phyloP scores from a whole-genome alignment of 805 yeast genomes.

The Candida xiaguanensis region DNA sequence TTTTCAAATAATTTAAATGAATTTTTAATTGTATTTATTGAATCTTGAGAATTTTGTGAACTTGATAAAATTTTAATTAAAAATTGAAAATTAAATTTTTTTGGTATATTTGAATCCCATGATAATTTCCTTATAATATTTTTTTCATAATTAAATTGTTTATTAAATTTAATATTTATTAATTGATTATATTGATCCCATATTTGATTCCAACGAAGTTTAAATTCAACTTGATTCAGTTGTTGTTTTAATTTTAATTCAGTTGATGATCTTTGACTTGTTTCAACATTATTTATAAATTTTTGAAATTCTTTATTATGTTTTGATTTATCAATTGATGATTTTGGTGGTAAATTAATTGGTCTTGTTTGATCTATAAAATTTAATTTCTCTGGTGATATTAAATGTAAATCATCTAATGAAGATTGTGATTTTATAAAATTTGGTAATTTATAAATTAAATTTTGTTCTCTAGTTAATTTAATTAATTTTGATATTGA shows the following conservation, averaged over 20 bases:
- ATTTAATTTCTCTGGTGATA: slow-evolving; percentile 58
- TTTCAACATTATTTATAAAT: slow-evolving; percentile 38
- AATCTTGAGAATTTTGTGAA: slow-evolving; percentile 11
- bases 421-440: slow-evolving; percentile 38
- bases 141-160: slow-evolving; percentile 25
- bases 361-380: slow-evolving; percentile 62
- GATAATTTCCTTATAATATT: slow-evolving; percentile 26
- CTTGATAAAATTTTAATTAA: slow-evolving; percentile 21
- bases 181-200: slow-evolving; percentile 14
- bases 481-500: slow-evolving; percentile 33
- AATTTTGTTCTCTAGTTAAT: slow-evolving; percentile 26
- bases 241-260: slow-evolving; percentile 19
- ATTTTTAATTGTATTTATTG: slow-evolving; percentile 15
- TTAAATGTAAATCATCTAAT: slow-evolving; percentile 56
- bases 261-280: slow-evolving; percentile 20
- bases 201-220: slow-evolving; percentile 21
- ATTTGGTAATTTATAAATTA: slow-evolving; percentile 35
- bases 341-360: slow-evolving; percentile 68
- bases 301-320: slow-evolving; percentile 56
- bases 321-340: slow-evolving; percentile 43
- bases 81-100: slow-evolving; percentile 16
- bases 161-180: slow-evolving; percentile 13
- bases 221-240: slow-evolving; percentile 14
- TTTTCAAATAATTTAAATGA: slow-evolving; percentile 17
- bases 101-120: slow-evolving; percentile 37